phyloP scores from a whole-genome alignment of 2,329 filamentous ascomycete species.

The Cladosporium velox region DNA sequence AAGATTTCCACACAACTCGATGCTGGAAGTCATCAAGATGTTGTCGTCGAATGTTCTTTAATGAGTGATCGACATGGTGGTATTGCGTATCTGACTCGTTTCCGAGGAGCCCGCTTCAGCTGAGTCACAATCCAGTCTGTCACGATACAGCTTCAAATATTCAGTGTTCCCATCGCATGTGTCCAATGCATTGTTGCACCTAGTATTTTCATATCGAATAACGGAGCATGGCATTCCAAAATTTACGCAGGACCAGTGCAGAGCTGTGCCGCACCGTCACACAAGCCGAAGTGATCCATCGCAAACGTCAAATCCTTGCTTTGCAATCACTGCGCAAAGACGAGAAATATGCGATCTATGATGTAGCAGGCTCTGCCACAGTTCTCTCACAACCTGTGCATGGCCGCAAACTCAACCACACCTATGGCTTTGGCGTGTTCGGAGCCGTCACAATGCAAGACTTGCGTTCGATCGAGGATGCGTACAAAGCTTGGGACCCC shows the following conservation, averaged over 20 bases:
- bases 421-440: background rate
- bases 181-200: too few species aligned
- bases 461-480: background rate
- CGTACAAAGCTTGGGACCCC: background rate
- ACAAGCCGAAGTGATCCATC: slow-evolving; percentile 1
- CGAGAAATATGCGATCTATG: background rate
- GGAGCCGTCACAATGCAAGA: background rate
- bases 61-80: background rate
- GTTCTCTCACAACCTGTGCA: background rate
- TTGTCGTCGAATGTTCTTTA: background rate
- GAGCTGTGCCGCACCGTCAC: background rate
- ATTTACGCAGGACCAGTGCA: background rate
- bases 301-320: background rate
- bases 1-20: background rate
- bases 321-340: background rate
- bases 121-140: background rate
- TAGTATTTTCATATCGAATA: background rate
- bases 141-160: background rate
- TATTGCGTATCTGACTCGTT: background rate
- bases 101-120: background rate
- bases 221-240: background rate
- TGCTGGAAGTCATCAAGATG: background rate
- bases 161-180: too few species aligned
- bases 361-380: background rate
- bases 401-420: background rate